Evolutionary conservation across 371 early-diverging fungal species (phyloP).

Genomic region (Umbelopsis sp.): DNA sequence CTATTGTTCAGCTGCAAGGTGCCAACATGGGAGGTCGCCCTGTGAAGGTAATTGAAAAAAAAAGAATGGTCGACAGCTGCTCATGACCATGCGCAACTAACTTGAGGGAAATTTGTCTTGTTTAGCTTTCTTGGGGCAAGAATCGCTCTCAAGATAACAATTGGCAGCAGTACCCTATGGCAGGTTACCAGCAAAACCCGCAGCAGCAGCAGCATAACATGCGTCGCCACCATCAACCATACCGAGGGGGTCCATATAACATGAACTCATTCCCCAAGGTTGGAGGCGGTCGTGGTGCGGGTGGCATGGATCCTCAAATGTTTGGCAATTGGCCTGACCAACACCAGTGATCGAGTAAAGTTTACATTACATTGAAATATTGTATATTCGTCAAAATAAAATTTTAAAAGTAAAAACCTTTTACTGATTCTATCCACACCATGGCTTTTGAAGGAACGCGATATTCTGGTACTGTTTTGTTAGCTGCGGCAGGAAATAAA

Average conservation of each 20-base stretch:
- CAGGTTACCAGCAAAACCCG: neutral
- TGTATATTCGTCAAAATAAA: slow-evolving; percentile 11
- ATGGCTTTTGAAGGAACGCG: too few relatives aligned
- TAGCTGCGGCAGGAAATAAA: too few relatives aligned
- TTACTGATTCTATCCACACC: neutral
- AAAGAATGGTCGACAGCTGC: neutral
- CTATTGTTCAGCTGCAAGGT: slow-evolving; percentile 78
- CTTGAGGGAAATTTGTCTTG: neutral
- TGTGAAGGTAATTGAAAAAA: slow-evolving; percentile 54
- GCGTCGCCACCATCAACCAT: neutral
- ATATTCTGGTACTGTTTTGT: too few relatives aligned
- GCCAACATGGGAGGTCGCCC: slow-evolving; percentile 71
- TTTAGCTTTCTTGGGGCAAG: slow-evolving; percentile 87
- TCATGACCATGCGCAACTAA: neutral
- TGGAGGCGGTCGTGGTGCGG: neutral
- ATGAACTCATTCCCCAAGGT: slow-evolving; percentile 5
- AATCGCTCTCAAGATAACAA: slow-evolving; percentile 60
- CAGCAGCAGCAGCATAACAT: neutral
- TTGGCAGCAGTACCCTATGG: slow-evolving; percentile 18
- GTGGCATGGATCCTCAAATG: neutral
- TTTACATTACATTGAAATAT: slow-evolving; percentile 8
- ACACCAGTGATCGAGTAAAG: neutral
- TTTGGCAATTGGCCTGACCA: slow-evolving; percentile 14
- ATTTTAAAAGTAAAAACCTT: neutral
- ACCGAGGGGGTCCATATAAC: slow-evolving; percentile 6